Evolutionary conservation across 2,329 filamentous ascomycete genomes (phyloP).

Genomic region (Nemania bipapillata): DNA sequence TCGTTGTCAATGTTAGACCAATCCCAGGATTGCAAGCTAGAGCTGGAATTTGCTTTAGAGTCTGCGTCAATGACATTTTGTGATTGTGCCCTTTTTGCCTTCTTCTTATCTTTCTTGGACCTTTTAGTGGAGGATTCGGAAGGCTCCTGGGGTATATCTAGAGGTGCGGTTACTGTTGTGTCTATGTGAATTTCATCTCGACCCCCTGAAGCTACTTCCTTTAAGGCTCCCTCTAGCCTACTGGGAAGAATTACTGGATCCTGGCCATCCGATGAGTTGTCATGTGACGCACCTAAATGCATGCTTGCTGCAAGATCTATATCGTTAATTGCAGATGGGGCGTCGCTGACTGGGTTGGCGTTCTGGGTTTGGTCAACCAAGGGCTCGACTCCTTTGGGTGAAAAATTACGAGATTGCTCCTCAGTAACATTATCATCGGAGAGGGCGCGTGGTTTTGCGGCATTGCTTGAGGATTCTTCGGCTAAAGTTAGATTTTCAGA

Average conservation of each 20-base stretch:
- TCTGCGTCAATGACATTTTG: conserved; percentile 24
- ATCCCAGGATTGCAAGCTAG: conserved; percentile 37
- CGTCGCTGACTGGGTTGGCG: conserved; percentile 5
- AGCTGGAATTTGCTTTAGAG: conserved; percentile 5
- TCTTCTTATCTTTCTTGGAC: conserved; percentile 50
- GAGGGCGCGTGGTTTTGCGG: neutral
- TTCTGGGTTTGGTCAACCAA: conserved; percentile 2
- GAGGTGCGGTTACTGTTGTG: conserved; percentile 2
- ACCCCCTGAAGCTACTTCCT: neutral
- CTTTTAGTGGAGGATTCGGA: conserved; percentile 46
- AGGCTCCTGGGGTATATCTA: conserved; percentile 34
- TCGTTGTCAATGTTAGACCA: conserved; percentile 38
- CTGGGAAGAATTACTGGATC: conserved; percentile 20
- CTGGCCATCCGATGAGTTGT: neutral
- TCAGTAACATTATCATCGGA: neutral
- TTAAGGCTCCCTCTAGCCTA: conserved; percentile 1
- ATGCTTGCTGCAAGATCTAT: neutral
- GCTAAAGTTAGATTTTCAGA: neutral
- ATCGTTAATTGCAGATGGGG: neutral
- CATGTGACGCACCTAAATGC: neutral
- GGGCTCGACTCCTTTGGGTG: conserved; percentile 1
- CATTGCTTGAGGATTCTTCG: neutral
- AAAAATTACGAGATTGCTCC: neutral
- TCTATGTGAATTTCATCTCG: conserved; percentile 6
- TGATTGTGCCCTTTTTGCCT: conserved; percentile 31